phyloP scores from a whole-genome alignment of 768 basidiomycete species.

The Suillus spraguei region DNA sequence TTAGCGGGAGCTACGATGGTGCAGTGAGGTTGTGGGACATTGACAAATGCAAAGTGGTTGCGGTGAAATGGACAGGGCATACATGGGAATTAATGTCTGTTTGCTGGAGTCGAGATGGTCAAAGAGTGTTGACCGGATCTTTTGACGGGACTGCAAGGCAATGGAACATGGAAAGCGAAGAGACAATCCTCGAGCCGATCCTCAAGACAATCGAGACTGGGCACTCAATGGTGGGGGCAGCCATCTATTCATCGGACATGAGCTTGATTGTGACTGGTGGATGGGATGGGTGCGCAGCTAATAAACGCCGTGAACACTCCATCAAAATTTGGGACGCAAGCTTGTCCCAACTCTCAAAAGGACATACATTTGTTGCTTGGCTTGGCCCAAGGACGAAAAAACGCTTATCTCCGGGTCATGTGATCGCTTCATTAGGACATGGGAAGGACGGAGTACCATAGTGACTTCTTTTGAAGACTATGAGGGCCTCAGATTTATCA shows the following conservation, averaged over 20 bases:
- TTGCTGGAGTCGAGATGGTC: background rate
- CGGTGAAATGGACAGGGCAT: background rate
- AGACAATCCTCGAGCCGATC: background rate
- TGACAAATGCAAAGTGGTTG: background rate
- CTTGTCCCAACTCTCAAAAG: conserved; percentile 5
- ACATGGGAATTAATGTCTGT: background rate
- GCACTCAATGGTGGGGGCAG: background rate
- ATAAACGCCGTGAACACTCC: too few species aligned
- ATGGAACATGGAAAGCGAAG: background rate
- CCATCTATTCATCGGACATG: conserved; percentile 6
- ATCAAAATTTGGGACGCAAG: background rate
- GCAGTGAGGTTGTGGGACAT: background rate
- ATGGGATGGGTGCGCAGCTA: too few species aligned
- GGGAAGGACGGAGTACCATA: too few species aligned
- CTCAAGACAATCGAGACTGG: background rate
- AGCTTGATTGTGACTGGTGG: background rate
- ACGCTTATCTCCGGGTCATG: background rate
- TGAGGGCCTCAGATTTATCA: too few species aligned
- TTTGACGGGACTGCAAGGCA: background rate
- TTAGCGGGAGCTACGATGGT: background rate
- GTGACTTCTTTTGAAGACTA: too few species aligned
- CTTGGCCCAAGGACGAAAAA: background rate
- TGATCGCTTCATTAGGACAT: background rate
- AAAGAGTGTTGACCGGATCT: background rate
- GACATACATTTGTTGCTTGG: background rate